A percentile compares a stretch with the other conserved stretches of the same genome.
phyloP scores from a whole-genome alignment of 2,329 filamentous ascomycete genomes.

The Allantophomopsis cytisporea region DNA sequence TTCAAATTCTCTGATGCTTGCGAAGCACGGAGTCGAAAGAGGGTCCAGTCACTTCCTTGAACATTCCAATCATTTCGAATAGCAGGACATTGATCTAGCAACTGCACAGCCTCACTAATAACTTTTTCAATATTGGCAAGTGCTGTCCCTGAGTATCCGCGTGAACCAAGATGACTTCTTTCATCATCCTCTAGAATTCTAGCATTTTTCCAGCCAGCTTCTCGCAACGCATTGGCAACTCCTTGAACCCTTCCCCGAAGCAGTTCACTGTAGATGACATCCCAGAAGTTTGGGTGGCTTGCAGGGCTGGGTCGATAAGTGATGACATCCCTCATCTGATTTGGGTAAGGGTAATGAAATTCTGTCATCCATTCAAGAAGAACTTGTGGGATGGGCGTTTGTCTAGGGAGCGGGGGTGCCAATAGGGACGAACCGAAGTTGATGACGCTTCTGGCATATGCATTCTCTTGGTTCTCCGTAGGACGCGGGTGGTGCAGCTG shows the following conservation, averaged over 20 bases:
- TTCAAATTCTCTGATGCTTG: constrained; percentile 58
- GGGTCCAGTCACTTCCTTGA: constrained; percentile 65
- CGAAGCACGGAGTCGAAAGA: constrained; percentile 66
- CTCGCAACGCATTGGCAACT: constrained; percentile 53
- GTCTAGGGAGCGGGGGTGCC: constrained; percentile 7
- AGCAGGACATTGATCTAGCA: constrained; percentile 64
- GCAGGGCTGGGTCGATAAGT: constrained; percentile 58
- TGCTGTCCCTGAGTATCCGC: constrained; percentile 54
- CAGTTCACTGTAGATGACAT: constrained; percentile 59
- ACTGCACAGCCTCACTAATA: constrained; percentile 50
- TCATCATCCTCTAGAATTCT: constrained; percentile 45
- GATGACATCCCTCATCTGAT: constrained; percentile 52
- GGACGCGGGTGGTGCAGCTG: constrained; percentile 60
- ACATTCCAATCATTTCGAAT: constrained; percentile 68
- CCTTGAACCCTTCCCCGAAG: constrained; percentile 62
- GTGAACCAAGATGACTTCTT: constrained; percentile 38
- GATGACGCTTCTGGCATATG: not conserved
- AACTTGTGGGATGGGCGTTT: constrained; percentile 55
- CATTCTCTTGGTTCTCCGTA: constrained; percentile 2
- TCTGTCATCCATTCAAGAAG: constrained; percentile 73
- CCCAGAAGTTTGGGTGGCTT: constrained; percentile 71
- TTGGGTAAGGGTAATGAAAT: constrained; percentile 59
- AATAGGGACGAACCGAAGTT: constrained; percentile 26
- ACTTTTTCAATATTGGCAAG: constrained; percentile 68
- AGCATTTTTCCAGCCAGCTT: constrained; percentile 69